These are phyloP conservation scores for Halophytophthora polymorphica DNA, from an alignment of 352 stramenopile species.

Conservation along the genomic window DNA sequence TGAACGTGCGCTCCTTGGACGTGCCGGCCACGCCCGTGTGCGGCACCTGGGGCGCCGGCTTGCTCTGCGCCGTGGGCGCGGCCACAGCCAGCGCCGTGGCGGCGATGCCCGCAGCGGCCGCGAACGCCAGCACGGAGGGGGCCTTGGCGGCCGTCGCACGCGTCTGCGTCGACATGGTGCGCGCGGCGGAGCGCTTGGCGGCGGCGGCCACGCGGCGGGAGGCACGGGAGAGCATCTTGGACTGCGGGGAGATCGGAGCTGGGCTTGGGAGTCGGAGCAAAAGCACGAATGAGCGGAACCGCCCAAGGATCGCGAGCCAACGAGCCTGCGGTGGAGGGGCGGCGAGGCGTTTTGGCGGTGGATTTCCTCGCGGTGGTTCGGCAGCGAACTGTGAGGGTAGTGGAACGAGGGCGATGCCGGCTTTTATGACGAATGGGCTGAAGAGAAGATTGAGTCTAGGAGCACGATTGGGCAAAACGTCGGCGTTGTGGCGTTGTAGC, in stretches of 20 bases:
- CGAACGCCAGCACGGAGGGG: slow-evolving; percentile 24
- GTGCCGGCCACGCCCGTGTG: slow-evolving; percentile 88
- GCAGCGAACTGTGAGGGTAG: no score
- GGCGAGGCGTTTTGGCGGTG: slow-evolving; percentile 2
- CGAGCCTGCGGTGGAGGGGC: slow-evolving; percentile 11
- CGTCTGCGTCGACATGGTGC: slow-evolving; percentile 55
- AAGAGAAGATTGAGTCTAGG: no score
- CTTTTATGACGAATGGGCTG: no score
- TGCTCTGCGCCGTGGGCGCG: slow-evolving; percentile 42
- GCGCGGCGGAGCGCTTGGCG: slow-evolving; percentile 54
- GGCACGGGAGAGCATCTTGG: slow-evolving; percentile 66
- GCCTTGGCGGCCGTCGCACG: slow-evolving; percentile 36
- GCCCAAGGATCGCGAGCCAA: slow-evolving; percentile 6
- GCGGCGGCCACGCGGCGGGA: slow-evolving; percentile 60
- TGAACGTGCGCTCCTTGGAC: slow-evolving; percentile 93
- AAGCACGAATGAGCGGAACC: slow-evolving; percentile 29
- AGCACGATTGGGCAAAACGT: no score
- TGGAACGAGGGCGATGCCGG: no score
- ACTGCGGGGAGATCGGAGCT: slow-evolving; percentile 3
- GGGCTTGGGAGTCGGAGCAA: slow-evolving; percentile 29
- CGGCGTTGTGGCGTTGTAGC: no score
- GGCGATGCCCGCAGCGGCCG: slow-evolving; percentile 37
- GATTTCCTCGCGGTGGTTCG: no score
- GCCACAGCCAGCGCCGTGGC: slow-evolving; percentile 49
- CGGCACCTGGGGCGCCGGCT: slow-evolving; percentile 39